Evolutionary conservation across 2,329 filamentous ascomycete genomes (phyloP).

Genomic region (Zasmidium cellare): DNA sequence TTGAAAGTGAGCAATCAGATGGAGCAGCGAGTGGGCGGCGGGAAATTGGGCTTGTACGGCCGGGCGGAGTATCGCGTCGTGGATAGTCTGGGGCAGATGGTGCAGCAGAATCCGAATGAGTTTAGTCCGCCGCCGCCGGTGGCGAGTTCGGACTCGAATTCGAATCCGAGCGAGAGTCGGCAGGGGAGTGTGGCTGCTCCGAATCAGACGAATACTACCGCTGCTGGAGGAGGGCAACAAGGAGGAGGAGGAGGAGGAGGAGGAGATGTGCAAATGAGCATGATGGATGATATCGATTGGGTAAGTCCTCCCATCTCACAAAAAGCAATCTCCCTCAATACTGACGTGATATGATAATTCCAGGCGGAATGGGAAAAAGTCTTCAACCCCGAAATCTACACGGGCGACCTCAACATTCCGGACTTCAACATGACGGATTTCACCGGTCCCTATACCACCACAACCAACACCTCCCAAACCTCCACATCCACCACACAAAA

Average conservation of each 20-base stretch:
- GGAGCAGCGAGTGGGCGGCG: conserved; percentile 28
- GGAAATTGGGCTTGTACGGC: conserved; percentile 3
- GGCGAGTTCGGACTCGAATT: conserved; percentile 16
- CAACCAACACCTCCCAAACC: not conserved
- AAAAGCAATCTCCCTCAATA: not conserved
- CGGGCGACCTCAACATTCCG: conserved; percentile 34
- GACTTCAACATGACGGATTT: conserved; percentile 37
- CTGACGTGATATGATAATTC: conserved; percentile 6
- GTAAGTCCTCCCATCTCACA: conserved; percentile 44
- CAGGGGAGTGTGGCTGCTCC: conserved; percentile 18
- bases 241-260: not conserved
- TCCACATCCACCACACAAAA: not conserved
- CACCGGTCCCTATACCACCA: conserved; percentile 21
- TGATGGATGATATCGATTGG: conserved; percentile 63
- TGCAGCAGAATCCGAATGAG: conserved; percentile 14
- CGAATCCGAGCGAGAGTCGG: conserved; percentile 23
- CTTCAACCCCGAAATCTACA: conserved; percentile 40
- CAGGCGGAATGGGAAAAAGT: conserved; percentile 50
- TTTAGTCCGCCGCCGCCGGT: conserved; percentile 26
- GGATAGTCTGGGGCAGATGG: conserved; percentile 16
- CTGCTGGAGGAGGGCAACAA: not conserved
- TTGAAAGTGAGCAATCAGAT: conserved; percentile 36
- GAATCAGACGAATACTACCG: not conserved
- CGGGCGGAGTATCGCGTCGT: conserved; percentile 1
- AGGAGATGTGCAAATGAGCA: conserved; percentile 31